Evolutionary conservation across 1,284 basidiomycete species (phyloP), one percentile per base, ranked within the genome.

Genomic region (Puccinia coronata): DNA sequence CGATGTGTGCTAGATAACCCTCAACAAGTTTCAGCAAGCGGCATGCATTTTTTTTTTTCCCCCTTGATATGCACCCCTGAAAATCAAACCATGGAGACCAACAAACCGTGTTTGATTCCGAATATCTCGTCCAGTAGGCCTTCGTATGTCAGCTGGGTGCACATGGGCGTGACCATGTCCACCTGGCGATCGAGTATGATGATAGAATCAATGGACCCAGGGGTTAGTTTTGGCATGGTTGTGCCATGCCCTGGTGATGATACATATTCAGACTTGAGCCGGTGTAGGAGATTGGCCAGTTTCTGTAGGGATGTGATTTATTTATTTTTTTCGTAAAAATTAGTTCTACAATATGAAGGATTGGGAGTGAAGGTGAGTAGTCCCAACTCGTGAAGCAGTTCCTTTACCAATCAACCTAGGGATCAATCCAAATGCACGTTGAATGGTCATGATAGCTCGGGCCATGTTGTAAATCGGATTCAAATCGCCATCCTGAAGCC

Each of bases 401-500:
- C 96, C 97, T 87, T 99, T 98, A 55, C 95, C 96, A 41, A 97
- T 87, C 81, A 98, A 92, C 25, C 95, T 91, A 11, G 96, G 96
- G 84, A 98, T 96, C 36, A 90, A 86, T n/a, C 95, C 96, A 85
- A 92, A 96, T 1, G 94, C 88, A 83, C 91, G 91, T 86, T 98
- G 94, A 9, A 98, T 88, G 0, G 93, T 93, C 84, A 92, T 89
- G 69, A 99, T 88, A 0, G 95, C 94, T 85, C 96, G 91, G 0
- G 92, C 92, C 3, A 96, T 92, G 85, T 97, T 92, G 85, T 92
- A 97, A 34, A 98, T 89, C 14, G 92, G 88, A 0, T 94, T 94
- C 85, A 96, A 93, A 84, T 99, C 96, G n/a, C 94, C 94, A 83
- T 97, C 92, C 93, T 96, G n/a, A n/a, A n/a, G n/a, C n/a, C n/a